Base-by-base conservation (phyloP, 75 land plant species). In the Chamaecyparis obtusa region DNA sequence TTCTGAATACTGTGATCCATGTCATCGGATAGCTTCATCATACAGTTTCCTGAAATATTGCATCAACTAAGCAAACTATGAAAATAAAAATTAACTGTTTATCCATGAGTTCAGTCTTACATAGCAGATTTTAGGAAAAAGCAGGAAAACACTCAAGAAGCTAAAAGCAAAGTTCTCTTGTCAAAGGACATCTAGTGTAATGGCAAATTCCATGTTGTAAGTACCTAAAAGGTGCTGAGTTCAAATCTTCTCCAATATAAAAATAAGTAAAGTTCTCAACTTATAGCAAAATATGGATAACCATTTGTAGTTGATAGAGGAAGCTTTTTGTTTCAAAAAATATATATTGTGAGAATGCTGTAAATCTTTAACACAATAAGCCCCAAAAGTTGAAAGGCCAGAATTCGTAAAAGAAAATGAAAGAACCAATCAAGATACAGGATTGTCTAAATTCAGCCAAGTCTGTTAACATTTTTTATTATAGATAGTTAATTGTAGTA, bases 31-130 rank as follows among this genome's bases (percentile, higher is more conserved):
- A 91, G 88, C 37, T 91, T 85, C 74, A 91, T 56, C 84, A 94
- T 89, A 87, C 89, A 87, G 13, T 86, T 84, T 46, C 92, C 95
- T 94, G 85, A 74, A 85, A 49, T 44, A 17, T n/a, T 46, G 36
- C 67, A 87, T 36, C 60, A 44, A 46, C 6, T 19, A 86, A 37
- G 21, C 19, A 64, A 27, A 55, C 11, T 27, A 37, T 64, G 49
- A 84, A 83, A 83, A 39, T 77, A 39, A 16, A 77, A 33, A 39
- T 36, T 32, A 77, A 10, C 51, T 27, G 46, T 27, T 27, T 27
- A 27, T 43, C 0, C 14, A 72, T 72, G 36, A 72, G 37, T 72
- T 80, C 48, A 80, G 46, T 21, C 21, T 39, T 19, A 16, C 24
- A 43, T 5, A 27, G 24, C 24, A 27, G 9, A 1, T 27, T 80